Conservation (phyloP, 495 filamentous ascomycete species). For the Hyaloscypha variabilis region DNA sequence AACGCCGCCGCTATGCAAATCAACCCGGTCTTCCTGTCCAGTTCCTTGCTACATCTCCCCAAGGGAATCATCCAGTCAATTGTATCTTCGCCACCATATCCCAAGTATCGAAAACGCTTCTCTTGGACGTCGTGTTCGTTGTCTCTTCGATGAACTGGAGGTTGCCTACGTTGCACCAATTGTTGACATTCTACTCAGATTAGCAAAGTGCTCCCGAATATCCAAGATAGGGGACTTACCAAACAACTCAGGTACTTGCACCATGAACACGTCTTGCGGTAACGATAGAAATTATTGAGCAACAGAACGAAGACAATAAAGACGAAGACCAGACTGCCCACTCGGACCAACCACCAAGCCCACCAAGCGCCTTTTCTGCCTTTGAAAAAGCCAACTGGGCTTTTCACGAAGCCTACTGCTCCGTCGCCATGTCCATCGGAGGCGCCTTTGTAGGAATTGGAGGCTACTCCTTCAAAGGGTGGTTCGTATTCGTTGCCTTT, state of each 20-base stretch:
- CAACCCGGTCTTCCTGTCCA: slow-evolving; percentile 10
- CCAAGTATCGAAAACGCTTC: slow-evolving; percentile 32
- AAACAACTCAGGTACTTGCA: slow-evolving; percentile 94
- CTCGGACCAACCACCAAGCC: slow-evolving; percentile 93
- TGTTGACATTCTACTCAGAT: slow-evolving; percentile 63
- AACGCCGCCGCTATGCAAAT: slow-evolving; percentile 31
- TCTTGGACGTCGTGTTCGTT: slow-evolving; percentile 32
- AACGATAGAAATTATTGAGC: slow-evolving; percentile 86
- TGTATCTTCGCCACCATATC: slow-evolving; percentile 27
- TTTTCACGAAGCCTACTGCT: slow-evolving; percentile 61
- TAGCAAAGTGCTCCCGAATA: slow-evolving; percentile 27
- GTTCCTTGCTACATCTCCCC: neutral
- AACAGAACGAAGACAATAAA: slow-evolving; percentile 82
- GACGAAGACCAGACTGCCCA: slow-evolving; percentile 74
- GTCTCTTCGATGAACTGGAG: slow-evolving; percentile 33
- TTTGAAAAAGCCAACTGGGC: slow-evolving; percentile 84
- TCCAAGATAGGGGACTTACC: slow-evolving; percentile 55
- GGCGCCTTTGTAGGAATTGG: slow-evolving; percentile 45
- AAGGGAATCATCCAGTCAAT: neutral
- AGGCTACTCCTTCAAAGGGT: slow-evolving; percentile 51
- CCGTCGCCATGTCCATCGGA: slow-evolving; percentile 42
- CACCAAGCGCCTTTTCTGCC: slow-evolving; percentile 93
- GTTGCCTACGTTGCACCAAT: slow-evolving; percentile 76
- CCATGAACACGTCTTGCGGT: slow-evolving; percentile 77
- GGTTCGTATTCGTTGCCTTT: slow-evolving; percentile 48